Percentiles rank a stretch among this genome's conserved stretches.
Conservation (phyloP, 441 rosid genomes). For the Pelargonium myrrhifolium region DNA sequence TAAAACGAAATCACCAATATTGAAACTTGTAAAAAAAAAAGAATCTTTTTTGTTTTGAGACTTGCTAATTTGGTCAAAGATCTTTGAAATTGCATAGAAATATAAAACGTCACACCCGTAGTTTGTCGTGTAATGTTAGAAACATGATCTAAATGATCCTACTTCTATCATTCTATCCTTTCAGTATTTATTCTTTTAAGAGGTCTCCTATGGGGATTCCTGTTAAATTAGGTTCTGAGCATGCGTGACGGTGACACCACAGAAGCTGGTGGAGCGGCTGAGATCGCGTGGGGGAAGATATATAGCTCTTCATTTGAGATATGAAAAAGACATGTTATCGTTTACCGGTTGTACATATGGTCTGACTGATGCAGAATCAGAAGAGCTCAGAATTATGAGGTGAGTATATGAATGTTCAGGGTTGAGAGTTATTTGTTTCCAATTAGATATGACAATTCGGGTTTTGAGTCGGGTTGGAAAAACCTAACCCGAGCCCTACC, state of each 20-base stretch:
- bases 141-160: constrained; percentile 14
- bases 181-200: constrained; percentile 49
- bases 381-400: constrained; percentile 79
- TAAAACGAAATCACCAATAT: not conserved
- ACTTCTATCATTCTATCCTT: constrained; percentile 21
- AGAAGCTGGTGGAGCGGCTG: constrained; percentile 91
- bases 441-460: no score
- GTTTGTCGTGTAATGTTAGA: not conserved
- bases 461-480: no score
- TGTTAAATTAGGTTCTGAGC: constrained; percentile 88
- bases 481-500: no score
- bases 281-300: constrained; percentile 59
- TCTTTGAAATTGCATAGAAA: not conserved
- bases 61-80: not conserved
- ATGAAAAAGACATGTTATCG: constrained; percentile 95
- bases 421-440: no score
- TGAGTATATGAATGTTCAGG: constrained; percentile 19
- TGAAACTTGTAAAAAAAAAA: not conserved
- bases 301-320: constrained; percentile 88
- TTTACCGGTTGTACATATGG: constrained; percentile 92
- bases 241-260: constrained; percentile 84
- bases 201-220: constrained; percentile 86
- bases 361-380: constrained; percentile 67
- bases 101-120: no score
- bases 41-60: not conserved